Conservation (phyloP, 768 basidiomycete species). For the Leccinum imitatum region DNA sequence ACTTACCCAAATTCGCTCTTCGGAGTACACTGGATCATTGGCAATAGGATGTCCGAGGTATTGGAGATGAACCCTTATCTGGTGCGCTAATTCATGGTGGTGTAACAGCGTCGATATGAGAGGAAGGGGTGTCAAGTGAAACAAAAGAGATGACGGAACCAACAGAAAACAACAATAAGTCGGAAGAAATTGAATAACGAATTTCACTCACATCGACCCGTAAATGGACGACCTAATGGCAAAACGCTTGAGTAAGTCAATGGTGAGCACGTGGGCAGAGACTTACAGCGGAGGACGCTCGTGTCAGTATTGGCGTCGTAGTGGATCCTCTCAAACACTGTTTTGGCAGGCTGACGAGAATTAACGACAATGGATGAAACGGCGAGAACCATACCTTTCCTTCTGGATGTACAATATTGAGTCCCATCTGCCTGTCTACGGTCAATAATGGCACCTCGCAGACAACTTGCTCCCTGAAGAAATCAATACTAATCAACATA, state of each 20-base stretch:
- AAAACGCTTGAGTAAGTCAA: constrained; percentile 3
- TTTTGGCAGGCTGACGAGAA: constrained; percentile 69
- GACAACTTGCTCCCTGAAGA: constrained; percentile 65
- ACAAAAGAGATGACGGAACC: neutral
- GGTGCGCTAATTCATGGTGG: constrained; percentile 65
- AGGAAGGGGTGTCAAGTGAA: neutral
- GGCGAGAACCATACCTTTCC: constrained; percentile 65
- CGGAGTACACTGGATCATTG: constrained; percentile 93
- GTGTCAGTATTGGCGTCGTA: constrained; percentile 81
- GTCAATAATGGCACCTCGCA: constrained; percentile 89
- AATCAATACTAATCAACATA: neutral
- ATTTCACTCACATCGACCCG: constrained; percentile 78
- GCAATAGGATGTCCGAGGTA: constrained; percentile 92
- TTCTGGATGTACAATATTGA: constrained; percentile 93
- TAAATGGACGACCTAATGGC: constrained; percentile 72
- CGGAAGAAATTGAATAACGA: neutral
- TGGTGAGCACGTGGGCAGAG: neutral
- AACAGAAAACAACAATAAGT: neutral
- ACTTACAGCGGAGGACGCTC: constrained; percentile 81
- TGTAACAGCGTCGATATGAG: constrained; percentile 7
- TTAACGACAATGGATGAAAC: neutral
- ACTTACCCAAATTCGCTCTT: constrained; percentile 70
- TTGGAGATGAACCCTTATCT: constrained; percentile 95
- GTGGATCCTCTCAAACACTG: constrained; percentile 77
- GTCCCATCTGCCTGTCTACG: constrained; percentile 93